These are phyloP conservation scores for Ustilago sp. DNA, from an alignment of 1,284 basidiomycete genomes.

Conservation along the genomic window DNA sequence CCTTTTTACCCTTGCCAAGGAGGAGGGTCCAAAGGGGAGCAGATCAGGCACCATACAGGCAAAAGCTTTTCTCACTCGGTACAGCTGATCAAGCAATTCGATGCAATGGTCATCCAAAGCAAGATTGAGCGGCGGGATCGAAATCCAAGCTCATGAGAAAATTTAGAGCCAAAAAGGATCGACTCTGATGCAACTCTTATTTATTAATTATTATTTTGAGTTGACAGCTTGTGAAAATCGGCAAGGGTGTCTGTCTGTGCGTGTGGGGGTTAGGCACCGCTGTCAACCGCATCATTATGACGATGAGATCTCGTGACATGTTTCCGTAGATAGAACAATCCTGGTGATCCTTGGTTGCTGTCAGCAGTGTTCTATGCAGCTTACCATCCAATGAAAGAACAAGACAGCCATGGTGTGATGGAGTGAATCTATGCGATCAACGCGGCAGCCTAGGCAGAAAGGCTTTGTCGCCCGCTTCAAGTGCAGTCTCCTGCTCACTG, in stretches of 20 bases:
- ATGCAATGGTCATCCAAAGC: not conserved
- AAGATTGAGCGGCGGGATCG: not conserved
- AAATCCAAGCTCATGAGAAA: not conserved
- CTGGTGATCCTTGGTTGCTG: not conserved
- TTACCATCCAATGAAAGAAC: not conserved
- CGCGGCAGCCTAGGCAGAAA: not conserved
- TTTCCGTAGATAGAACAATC: not conserved
- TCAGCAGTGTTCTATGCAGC: not conserved
- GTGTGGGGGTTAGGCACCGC: too few relatives aligned
- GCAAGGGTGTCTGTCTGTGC: not conserved
- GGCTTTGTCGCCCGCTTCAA: not conserved
- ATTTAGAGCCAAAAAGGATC: not conserved
- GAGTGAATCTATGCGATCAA: not conserved
- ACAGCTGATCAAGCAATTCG: not conserved
- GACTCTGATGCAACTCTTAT: not conserved
- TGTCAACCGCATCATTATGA: too few relatives aligned
- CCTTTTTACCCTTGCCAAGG: not conserved
- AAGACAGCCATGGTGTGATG: not conserved
- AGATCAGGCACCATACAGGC: not conserved
- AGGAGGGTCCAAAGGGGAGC: not conserved
- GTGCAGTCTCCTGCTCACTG: not conserved
- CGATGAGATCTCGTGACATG: too few relatives aligned
- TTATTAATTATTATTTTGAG: not conserved
- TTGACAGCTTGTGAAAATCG: not conserved
- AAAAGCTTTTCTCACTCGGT: too few relatives aligned